These are phyloP conservation scores for Backusella sp. DNA, from an alignment of 192 early-diverging fungal species.

Conservation along the genomic window DNA sequence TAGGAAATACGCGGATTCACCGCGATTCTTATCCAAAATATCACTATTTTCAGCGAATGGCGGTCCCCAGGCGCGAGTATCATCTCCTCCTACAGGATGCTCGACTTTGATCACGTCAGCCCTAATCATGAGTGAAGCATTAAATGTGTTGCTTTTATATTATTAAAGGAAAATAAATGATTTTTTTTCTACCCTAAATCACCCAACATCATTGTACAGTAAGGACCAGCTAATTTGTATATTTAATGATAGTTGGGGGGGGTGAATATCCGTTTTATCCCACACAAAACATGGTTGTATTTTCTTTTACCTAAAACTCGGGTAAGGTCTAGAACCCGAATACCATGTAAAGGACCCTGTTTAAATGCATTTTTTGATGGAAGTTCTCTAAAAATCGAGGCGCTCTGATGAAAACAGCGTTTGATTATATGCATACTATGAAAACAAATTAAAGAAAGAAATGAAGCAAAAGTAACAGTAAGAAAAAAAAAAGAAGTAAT, in stretches of 20 bases:
- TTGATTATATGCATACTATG: background rate
- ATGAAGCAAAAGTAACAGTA: background rate
- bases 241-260: background rate
- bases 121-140: conserved; percentile 25
- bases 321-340: conserved; percentile 71
- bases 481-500: background rate
- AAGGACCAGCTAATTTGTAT: conserved; percentile 60
- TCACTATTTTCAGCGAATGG: conserved; percentile 49
- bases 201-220: conserved; percentile 76
- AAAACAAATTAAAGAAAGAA: background rate
- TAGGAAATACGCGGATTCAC: conserved; percentile 89
- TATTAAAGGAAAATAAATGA: background rate
- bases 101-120: conserved; percentile 93
- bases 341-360: conserved; percentile 44
- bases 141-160: background rate
- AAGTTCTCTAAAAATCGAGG: background rate
- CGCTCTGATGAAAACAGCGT: background rate
- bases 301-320: conserved; percentile 54
- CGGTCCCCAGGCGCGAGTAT: conserved; percentile 88
- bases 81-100: conserved; percentile 78
- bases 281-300: background rate
- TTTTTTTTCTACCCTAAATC: conserved; percentile 58
- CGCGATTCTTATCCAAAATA: conserved; percentile 22
- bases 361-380: background rate
- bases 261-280: background rate